Evolutionary conservation across 2,329 filamentous ascomycete genomes (phyloP).

Genomic region (Cercospora sp.): DNA sequence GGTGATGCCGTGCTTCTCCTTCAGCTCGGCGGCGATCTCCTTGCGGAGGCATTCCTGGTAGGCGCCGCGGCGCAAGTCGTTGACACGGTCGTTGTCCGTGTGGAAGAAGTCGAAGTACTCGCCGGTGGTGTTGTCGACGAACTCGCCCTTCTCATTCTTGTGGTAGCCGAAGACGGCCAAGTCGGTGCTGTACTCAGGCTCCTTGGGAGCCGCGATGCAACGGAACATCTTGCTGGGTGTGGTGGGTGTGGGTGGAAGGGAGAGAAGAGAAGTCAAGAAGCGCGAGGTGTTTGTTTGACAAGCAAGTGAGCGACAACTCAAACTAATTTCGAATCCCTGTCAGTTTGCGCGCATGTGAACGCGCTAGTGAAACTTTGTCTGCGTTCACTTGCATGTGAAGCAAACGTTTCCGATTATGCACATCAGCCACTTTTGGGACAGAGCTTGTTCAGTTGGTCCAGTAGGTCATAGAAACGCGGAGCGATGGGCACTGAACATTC

Average conservation of each 20-base stretch:
- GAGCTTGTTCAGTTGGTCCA: neutral
- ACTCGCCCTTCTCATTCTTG: slow-evolving; percentile 25
- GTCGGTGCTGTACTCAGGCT: slow-evolving; percentile 65
- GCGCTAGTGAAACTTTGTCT: neutral
- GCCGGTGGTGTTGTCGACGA: slow-evolving; percentile 48
- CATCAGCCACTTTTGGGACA: no score
- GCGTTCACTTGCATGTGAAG: slow-evolving; percentile 9
- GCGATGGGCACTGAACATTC: neutral
- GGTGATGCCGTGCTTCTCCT: slow-evolving; percentile 24
- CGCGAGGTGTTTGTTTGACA: neutral
- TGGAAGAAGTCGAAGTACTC: slow-evolving; percentile 73
- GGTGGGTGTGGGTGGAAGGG: neutral
- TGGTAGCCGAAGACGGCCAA: slow-evolving; percentile 70
- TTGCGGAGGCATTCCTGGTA: slow-evolving; percentile 57
- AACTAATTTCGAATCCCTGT: neutral
- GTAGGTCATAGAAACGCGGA: neutral
- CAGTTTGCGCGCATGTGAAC: neutral
- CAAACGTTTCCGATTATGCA: neutral
- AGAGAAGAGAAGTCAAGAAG: neutral
- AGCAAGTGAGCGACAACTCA: neutral
- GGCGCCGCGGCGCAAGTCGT: slow-evolving; percentile 66
- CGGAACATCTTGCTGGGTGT: slow-evolving; percentile 65
- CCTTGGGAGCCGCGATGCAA: slow-evolving; percentile 64
- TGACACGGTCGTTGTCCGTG: slow-evolving; percentile 72
- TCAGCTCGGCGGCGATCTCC: slow-evolving; percentile 23